phyloP scores from a whole-genome alignment of 371 early-diverging fungal species.

The Circinella minor region DNA sequence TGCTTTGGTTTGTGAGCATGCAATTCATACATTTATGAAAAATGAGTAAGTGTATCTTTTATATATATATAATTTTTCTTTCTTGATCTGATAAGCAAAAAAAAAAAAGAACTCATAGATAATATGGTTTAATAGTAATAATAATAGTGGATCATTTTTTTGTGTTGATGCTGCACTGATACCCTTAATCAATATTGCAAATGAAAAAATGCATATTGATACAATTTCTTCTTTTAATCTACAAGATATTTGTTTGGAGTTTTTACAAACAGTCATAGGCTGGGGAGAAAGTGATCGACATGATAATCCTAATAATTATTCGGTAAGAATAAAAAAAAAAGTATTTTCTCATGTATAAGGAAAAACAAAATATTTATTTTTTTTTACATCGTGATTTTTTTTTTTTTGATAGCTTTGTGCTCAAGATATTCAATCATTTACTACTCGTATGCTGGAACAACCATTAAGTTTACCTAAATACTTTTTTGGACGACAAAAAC shows the following conservation, averaged over 20 bases:
- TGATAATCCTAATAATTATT: slow-evolving; percentile 9
- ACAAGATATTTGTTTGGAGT: slow-evolving; percentile 17
- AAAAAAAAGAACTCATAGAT: too few relatives aligned
- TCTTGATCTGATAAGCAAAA: too few relatives aligned
- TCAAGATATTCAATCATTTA: slow-evolving; percentile 23
- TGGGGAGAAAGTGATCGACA: slow-evolving; percentile 25
- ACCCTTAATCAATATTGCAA: slow-evolving; percentile 24
- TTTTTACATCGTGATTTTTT: too few relatives aligned
- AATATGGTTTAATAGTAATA: not conserved
- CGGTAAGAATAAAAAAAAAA: not conserved
- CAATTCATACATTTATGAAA: slow-evolving; percentile 26
- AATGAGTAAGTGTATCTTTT: slow-evolving; percentile 12
- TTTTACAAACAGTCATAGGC: slow-evolving; percentile 22
- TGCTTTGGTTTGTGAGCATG: slow-evolving; percentile 39
- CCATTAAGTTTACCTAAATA: slow-evolving; percentile 35
- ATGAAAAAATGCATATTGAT: slow-evolving; percentile 7
- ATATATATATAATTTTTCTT: not conserved
- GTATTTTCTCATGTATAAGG: too few relatives aligned
- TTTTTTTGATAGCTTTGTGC: slow-evolving; percentile 7
- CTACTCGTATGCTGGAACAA: slow-evolving; percentile 23
- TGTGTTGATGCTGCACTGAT: slow-evolving; percentile 41
- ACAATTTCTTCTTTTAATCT: not conserved
- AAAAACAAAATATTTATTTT: too few relatives aligned
- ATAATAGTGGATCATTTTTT: slow-evolving; percentile 18
- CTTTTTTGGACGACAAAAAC: slow-evolving; percentile 35